These are phyloP conservation scores for Euphorbia corollata DNA, from an alignment of 441 rosid species.

Conservation along the genomic window DNA sequence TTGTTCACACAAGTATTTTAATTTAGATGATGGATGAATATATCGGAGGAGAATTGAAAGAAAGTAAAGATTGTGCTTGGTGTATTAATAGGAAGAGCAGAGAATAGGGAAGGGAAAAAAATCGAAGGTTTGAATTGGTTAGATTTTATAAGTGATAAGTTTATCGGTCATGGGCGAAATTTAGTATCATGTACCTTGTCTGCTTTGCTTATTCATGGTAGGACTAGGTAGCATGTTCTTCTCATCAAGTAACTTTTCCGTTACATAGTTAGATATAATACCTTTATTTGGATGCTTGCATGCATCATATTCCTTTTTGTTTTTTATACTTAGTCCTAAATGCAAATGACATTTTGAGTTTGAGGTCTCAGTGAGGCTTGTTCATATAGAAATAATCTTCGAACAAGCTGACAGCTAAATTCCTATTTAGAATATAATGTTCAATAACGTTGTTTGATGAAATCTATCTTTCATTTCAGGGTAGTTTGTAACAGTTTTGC, in stretches of 20 bases:
- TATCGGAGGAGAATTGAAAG: background rate
- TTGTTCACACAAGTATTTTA: too few species aligned
- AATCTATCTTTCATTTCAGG: constrained; percentile 26
- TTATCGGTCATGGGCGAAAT: background rate
- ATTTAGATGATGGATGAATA: too few species aligned
- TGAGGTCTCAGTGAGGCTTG: background rate
- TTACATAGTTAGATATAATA: background rate
- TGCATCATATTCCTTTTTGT: background rate
- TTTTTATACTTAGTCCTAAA: background rate
- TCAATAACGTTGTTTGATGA: background rate
- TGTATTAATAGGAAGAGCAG: background rate
- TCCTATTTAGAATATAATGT: background rate
- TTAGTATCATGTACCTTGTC: background rate
- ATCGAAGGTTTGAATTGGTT: background rate
- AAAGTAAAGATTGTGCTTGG: background rate
- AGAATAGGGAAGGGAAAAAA: background rate
- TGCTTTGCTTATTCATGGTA: background rate
- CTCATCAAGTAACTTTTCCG: too few species aligned
- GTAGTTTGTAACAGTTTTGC: constrained; percentile 13
- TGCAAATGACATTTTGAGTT: background rate
- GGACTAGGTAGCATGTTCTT: background rate
- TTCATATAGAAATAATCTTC: background rate
- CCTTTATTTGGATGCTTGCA: background rate
- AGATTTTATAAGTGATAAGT: background rate
- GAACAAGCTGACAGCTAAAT: background rate